Conservation (phyloP, 768 basidiomycete genomes). For the Dacryopinax spathularia region DNA sequence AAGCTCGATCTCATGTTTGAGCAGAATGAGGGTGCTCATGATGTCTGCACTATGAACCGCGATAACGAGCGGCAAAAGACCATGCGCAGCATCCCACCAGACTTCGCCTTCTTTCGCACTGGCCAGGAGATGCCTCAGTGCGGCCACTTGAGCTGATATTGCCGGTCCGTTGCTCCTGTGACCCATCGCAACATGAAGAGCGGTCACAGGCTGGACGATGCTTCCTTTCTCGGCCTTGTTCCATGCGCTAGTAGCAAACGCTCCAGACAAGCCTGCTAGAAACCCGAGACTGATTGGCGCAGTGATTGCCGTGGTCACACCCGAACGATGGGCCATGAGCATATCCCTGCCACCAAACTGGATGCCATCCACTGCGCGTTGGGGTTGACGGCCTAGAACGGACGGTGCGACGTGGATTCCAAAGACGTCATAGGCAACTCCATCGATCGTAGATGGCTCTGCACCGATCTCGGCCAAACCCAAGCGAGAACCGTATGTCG, state of each 20-base stretch:
- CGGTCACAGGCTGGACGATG: conserved; percentile 43
- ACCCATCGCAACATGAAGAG: conserved; percentile 50
- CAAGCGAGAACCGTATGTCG: conserved; percentile 48
- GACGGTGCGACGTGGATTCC: conserved; percentile 19
- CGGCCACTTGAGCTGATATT: conserved; percentile 66
- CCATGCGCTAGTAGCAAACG: conserved; percentile 43
- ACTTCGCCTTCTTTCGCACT: conserved; percentile 16
- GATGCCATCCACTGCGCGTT: conserved; percentile 59
- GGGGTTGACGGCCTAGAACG: conserved; percentile 28
- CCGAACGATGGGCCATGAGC: conserved; percentile 59
- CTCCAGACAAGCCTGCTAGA: conserved; percentile 46
- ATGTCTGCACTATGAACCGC: conserved; percentile 50
- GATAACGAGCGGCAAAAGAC: conserved; percentile 46
- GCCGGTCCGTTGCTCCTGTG: conserved; percentile 35
- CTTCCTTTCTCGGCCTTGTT: conserved; percentile 50
- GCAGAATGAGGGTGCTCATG: conserved; percentile 47
- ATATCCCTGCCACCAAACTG: conserved; percentile 55
- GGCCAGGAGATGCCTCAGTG: conserved; percentile 51
- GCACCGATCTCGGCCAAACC: conserved; percentile 54
- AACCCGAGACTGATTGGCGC: conserved; percentile 46
- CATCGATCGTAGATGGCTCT: conserved; percentile 57
- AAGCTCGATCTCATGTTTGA: conserved; percentile 49
- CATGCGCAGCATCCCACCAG: conserved; percentile 27
- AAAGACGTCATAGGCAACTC: conserved; percentile 34
- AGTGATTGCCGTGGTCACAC: conserved; percentile 55